These are phyloP conservation scores for Trapa incisa DNA, from an alignment of 345 rosid genomes.

Conservation along the genomic window DNA sequence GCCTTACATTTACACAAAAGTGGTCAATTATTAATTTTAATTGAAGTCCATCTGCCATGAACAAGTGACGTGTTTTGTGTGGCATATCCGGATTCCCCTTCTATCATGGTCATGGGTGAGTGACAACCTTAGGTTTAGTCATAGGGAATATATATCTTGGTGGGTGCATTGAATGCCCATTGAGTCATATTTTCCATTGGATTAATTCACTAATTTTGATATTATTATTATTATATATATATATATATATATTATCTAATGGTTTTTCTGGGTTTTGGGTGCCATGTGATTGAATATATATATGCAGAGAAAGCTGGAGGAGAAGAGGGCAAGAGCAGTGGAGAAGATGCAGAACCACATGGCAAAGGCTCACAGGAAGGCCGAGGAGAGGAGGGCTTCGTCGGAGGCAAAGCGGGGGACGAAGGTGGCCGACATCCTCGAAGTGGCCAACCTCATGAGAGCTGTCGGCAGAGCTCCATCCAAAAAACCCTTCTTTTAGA, in stretches of 20 bases:
- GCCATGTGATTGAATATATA: no score
- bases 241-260: no score
- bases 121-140: no score
- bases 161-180: no score
- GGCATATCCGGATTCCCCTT: background rate
- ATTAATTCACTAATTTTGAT: no score
- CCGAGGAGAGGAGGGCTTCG: slow-evolving; percentile 87
- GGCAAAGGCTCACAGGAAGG: slow-evolving; percentile 73
- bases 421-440: slow-evolving; percentile 59
- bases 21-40: background rate
- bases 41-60: no score
- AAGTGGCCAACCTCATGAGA: slow-evolving; percentile 77
- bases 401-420: slow-evolving; percentile 77
- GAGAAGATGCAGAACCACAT: slow-evolving; percentile 88
- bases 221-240: no score
- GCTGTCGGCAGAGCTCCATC: slow-evolving; percentile 85
- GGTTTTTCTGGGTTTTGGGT: no score
- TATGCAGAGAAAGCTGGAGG: slow-evolving; percentile 80
- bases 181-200: no score
- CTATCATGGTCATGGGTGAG: background rate
- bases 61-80: background rate
- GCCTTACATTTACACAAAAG: background rate
- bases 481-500: slow-evolving; percentile 67
- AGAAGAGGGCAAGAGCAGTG: slow-evolving; percentile 64
- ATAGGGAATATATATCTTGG: no score